phyloP scores from a whole-genome alignment of 805 yeast genomes.

The Saturnispora besseyi region DNA sequence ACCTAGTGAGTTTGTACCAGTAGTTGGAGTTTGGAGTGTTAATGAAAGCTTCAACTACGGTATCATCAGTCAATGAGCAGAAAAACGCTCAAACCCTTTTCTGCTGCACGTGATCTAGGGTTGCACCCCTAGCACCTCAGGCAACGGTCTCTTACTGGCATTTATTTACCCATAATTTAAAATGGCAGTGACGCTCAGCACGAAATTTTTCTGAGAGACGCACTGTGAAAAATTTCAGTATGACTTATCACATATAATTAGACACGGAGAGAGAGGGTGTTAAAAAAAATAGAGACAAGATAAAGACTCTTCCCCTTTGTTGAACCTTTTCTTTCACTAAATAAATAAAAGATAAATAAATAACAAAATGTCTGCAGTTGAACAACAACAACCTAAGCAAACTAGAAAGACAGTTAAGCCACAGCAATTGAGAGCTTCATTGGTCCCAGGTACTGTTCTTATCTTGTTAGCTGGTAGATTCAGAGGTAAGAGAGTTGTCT shows the following conservation, averaged over 20 bases:
- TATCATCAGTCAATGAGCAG: not conserved
- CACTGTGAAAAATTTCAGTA: not conserved
- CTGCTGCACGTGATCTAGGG: conserved; percentile 5
- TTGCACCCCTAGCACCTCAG: conserved; percentile 6
- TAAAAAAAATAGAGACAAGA: not conserved
- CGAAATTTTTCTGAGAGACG: not conserved
- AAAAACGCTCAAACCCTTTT: not conserved
- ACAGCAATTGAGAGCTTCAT: conserved; percentile 82
- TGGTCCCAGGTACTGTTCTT: conserved; percentile 39
- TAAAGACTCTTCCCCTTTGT: not conserved
- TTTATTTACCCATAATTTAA: not conserved
- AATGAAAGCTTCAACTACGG: not conserved
- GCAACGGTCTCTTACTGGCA: not conserved
- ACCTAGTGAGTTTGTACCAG: conserved; percentile 7
- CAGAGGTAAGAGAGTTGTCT: conserved; percentile 99
- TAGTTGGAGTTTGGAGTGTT: conserved; percentile 2
- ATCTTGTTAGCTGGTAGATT: conserved; percentile 97
- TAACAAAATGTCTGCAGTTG: conserved; percentile 38
- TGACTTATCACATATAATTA: not conserved
- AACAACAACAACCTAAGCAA: conserved; percentile 78
- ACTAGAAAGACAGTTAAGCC: conserved; percentile 89
- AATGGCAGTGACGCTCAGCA: not conserved
- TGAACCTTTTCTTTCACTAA: not conserved
- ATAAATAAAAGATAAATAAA: not conserved
- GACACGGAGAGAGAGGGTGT: not conserved